These are phyloP conservation scores for Dalbergia oliveri DNA, from an alignment of 306 rosid genomes.

Conservation along the genomic window DNA sequence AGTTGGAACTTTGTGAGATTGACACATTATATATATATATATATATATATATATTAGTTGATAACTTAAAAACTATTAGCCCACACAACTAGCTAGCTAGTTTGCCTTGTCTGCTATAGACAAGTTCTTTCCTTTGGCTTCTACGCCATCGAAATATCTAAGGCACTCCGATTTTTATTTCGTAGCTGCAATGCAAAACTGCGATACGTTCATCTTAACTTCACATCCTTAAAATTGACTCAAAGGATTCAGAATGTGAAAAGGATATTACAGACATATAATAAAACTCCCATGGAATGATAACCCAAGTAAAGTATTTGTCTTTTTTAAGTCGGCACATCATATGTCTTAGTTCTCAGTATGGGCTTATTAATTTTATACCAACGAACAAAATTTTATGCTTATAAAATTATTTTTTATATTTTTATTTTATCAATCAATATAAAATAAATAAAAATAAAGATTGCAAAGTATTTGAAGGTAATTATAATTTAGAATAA, in stretches of 20 bases:
- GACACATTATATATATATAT: slow-evolving; percentile 24
- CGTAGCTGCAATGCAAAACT: background rate
- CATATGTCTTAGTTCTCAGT: background rate
- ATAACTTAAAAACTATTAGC: background rate
- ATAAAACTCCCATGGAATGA: background rate
- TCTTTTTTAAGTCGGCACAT: background rate
- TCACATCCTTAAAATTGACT: background rate
- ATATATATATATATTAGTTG: background rate
- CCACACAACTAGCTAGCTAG: slow-evolving; percentile 23
- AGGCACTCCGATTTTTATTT: background rate
- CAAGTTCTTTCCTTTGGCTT: slow-evolving; percentile 58
- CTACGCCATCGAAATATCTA: slow-evolving; percentile 54
- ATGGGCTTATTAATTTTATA: background rate
- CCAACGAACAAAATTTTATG: no score
- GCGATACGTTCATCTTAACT: background rate
- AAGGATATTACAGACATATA: background rate
- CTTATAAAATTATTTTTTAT: no score
- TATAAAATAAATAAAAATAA: no score
- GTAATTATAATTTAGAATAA: no score
- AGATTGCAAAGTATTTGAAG: no score
- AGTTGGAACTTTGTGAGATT: slow-evolving; percentile 61
- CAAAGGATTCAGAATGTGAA: background rate
- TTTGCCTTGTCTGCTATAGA: slow-evolving; percentile 41
- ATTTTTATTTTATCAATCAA: no score
- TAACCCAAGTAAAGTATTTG: background rate